Evolutionary conservation across 1,139 yeast genomes (phyloP).

Genomic region (Scheffersomyces segobiensis): DNA sequence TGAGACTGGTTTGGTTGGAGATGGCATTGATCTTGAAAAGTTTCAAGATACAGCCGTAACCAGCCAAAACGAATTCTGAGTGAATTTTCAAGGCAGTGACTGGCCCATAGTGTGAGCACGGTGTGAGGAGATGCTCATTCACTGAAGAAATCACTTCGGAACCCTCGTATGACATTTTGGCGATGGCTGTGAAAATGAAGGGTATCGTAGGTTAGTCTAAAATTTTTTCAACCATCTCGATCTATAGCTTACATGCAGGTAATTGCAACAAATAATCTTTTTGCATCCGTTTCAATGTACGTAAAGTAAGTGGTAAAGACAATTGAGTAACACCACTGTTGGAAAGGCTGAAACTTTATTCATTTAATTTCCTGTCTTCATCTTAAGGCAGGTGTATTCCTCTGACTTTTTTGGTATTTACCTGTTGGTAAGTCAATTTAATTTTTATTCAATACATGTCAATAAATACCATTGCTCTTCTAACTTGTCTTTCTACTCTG

Average conservation of each 20-base stretch:
- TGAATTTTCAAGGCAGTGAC: constrained; percentile 62
- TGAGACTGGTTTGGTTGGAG: constrained; percentile 36
- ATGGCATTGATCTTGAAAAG: constrained; percentile 40
- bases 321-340: neutral
- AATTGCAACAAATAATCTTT: neutral
- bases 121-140: constrained; percentile 20
- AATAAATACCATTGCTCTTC: neutral
- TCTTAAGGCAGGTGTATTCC: too few relatives aligned
- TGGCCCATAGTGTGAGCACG: constrained; percentile 66
- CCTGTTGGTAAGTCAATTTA: too few relatives aligned
- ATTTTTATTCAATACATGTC: too few relatives aligned
- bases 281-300: neutral
- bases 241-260: neutral
- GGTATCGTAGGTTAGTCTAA: neutral
- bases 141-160: constrained; percentile 15
- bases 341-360: neutral
- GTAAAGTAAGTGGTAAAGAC: too few relatives aligned
- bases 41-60: constrained; percentile 71
- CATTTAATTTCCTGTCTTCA: too few relatives aligned
- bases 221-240: neutral
- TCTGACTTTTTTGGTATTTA: neutral
- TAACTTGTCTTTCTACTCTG: neutral
- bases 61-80: constrained; percentile 51
- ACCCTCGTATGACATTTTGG: constrained; percentile 2
- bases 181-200: constrained; percentile 1